phyloP scores from a whole-genome alignment of 345 rosid genomes.

The Atalantia buxifolia region DNA sequence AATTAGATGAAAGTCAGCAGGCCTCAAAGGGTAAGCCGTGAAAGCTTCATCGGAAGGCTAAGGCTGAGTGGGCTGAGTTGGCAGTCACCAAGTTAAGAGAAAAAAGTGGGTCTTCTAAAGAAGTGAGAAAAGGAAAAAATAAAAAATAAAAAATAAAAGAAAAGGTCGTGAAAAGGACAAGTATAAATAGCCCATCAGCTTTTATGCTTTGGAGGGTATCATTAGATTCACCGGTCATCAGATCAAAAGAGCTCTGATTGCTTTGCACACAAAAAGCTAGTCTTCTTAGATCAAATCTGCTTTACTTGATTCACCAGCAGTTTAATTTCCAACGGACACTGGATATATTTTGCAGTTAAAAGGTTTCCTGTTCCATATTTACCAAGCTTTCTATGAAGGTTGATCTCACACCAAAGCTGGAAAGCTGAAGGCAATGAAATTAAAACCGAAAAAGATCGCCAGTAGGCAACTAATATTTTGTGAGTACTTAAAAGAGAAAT shows the following conservation, averaged over 20 bases:
- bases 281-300: background rate
- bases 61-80: conserved; percentile 10
- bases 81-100: background rate
- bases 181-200: background rate
- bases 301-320: conserved; percentile 16
- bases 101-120: background rate
- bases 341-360: background rate
- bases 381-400: background rate
- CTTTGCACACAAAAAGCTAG: background rate
- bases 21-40: background rate
- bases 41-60: no score
- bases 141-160: background rate
- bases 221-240: conserved; percentile 17
- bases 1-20: background rate
- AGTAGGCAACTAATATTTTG: background rate
- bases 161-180: no score
- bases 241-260: conserved; percentile 18
- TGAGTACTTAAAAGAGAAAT: no score
- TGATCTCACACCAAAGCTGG: background rate
- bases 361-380: background rate
- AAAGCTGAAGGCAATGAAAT: background rate
- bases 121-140: background rate
- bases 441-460: background rate
- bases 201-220: conserved; percentile 1
- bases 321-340: conserved; percentile 1